These are phyloP conservation scores for Backusella macrospora DNA, from an alignment of 192 early-diverging fungal species.

Conservation along the genomic window DNA sequence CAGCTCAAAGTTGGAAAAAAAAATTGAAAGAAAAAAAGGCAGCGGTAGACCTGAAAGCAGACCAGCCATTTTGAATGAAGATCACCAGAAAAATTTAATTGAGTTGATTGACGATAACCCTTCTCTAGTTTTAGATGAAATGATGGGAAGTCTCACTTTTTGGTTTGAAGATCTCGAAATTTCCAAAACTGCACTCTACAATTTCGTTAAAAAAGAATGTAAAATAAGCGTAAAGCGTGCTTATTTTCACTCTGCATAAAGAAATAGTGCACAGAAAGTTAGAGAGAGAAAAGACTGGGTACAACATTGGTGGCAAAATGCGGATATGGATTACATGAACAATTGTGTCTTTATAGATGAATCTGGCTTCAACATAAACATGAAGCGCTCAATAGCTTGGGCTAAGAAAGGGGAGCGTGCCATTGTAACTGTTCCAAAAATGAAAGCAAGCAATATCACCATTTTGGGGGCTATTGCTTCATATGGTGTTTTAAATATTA, in stretches of 20 bases:
- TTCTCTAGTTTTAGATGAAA: slow-evolving; percentile 2
- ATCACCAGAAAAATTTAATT: background rate
- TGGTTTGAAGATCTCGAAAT: slow-evolving; percentile 7
- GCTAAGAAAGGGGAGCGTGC: no score
- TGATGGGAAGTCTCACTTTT: background rate
- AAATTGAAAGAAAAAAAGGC: background rate
- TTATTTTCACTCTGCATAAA: no score
- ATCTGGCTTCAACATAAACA: no score
- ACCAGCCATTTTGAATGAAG: slow-evolving; percentile 7
- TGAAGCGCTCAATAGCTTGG: no score
- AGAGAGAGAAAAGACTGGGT: no score
- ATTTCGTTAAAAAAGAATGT: no score
- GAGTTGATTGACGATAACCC: background rate
- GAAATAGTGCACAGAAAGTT: no score
- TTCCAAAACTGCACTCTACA: slow-evolving; percentile 14
- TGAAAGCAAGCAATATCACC: slow-evolving; percentile 6
- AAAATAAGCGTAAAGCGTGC: no score
- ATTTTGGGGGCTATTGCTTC: background rate
- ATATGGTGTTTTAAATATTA: slow-evolving; percentile 10
- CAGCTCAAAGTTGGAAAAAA: background rate
- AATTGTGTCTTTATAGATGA: no score
- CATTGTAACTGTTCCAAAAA: background rate
- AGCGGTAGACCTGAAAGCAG: background rate
- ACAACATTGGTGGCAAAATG: no score
- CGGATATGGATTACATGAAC: no score